Evolutionary conservation across 768 basidiomycete genomes (phyloP), one percentile per base, ranked within the genome.

Genomic region (Lactifluus piperatus): DNA sequence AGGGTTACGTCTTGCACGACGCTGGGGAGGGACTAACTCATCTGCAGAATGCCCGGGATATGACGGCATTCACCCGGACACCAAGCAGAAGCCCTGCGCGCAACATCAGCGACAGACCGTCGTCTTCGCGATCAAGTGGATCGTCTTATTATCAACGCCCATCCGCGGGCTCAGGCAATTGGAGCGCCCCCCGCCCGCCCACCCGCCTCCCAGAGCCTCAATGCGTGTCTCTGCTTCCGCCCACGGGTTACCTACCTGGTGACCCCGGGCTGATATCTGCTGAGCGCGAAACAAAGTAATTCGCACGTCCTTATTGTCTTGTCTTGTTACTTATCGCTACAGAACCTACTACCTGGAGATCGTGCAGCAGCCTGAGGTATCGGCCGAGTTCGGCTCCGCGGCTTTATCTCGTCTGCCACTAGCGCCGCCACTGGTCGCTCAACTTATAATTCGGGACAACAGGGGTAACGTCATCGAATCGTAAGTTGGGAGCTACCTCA

Each of bases 371-470:
- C 93, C 93, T 10, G 78, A 81, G 63, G 79, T 80, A 61, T 85
- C 89, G 27, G 91, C 93, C 41, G 90, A 90, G 69, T 93, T 91
- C 71, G 86, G 88, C 48, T 74, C 79, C 51, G 80, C 81, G 22
- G 83, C 78, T 56, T 76, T 93, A 53, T 91, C 88, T 59, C 85
- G 90, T 49, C 74, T 93, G 53, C 88, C 93, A 18, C 76, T 95
- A 56, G 85, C 89, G 10, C 93, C 93, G 43, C 88, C 93, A 7
- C 77, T 90, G 29, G 81, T 97, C 59, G 88, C 86, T 16, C 88
- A 85, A 66, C 79, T 97, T 54, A 82, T 81, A 47, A 82, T 92
- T 60, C 78, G 81, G 66, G 88, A 91, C 71, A 75, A 79, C 18
- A 77, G 81, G 53, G 89, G 88, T 14, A 84, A 86, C 67, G 76